phyloP scores from a whole-genome alignment of 345 rosid genomes.

The Acer campestre region DNA sequence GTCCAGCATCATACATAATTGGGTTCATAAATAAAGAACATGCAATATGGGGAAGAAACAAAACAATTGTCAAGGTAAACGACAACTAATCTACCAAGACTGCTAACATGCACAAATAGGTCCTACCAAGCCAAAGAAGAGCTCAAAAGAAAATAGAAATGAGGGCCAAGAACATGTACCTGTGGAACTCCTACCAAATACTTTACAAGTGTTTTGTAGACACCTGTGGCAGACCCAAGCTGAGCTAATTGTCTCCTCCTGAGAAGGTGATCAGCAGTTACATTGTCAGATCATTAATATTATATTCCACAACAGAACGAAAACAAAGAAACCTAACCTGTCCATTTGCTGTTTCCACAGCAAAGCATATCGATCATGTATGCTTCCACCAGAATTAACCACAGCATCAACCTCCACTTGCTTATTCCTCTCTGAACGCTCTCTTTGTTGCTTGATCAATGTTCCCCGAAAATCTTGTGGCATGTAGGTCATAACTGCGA shows the following conservation, averaged over 20 bases:
- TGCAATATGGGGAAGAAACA: background rate
- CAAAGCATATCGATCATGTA: slow-evolving; percentile 76
- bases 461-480: slow-evolving; percentile 99
- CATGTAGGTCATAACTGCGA: slow-evolving; percentile 97
- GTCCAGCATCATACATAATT: background rate
- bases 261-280: slow-evolving; percentile 23
- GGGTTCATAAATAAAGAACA: background rate
- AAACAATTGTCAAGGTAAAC: background rate
- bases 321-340: slow-evolving; percentile 50
- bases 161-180: slow-evolving; percentile 43
- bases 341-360: slow-evolving; percentile 98
- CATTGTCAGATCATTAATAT: slow-evolving; percentile 20
- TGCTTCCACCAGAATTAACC: slow-evolving; percentile 76
- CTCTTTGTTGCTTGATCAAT: slow-evolving; percentile 83
- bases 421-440: slow-evolving; percentile 97
- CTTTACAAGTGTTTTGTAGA: slow-evolving; percentile 94
- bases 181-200: slow-evolving; percentile 99
- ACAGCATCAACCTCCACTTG: slow-evolving; percentile 91
- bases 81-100: background rate
- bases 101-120: slow-evolving; percentile 3
- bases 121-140: slow-evolving; percentile 5
- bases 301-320: slow-evolving; percentile 13
- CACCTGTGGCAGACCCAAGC: slow-evolving; percentile 98
- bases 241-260: slow-evolving; percentile 97
- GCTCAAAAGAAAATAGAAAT: background rate